phyloP scores from a whole-genome alignment of 306 rosid species.

The Senna siamea region DNA sequence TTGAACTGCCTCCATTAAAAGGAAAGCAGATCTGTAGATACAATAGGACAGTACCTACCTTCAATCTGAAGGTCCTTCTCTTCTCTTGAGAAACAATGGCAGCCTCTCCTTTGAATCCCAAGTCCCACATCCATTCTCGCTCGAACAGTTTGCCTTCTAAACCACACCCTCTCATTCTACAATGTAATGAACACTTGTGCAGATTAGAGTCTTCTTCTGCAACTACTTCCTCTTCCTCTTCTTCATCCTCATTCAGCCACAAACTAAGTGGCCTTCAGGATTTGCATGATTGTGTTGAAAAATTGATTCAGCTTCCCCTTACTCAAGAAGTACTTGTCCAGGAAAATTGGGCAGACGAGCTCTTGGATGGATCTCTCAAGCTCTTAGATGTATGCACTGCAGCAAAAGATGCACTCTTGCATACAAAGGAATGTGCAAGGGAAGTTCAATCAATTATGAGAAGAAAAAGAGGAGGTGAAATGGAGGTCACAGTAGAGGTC shows the following conservation, averaged over 20 bases:
- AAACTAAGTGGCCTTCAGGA: neutral
- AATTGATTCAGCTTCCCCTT: neutral
- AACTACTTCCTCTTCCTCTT: neutral
- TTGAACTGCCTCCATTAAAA: neutral
- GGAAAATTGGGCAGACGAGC: slow-evolving; percentile 52
- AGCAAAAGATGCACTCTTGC: slow-evolving; percentile 49
- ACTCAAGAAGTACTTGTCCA: slow-evolving; percentile 25
- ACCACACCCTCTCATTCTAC: slow-evolving; percentile 15
- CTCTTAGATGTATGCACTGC: slow-evolving; percentile 51
- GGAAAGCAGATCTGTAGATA: too few species aligned
- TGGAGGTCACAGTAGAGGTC: slow-evolving; percentile 47
- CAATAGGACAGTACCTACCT: too few species aligned
- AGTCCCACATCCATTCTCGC: neutral
- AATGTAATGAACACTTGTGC: slow-evolving; percentile 4
- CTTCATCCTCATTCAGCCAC: neutral
- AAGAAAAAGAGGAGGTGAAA: slow-evolving; percentile 54
- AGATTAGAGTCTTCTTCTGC: slow-evolving; percentile 7
- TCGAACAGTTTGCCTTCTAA: slow-evolving; percentile 29
- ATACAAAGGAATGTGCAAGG: slow-evolving; percentile 55
- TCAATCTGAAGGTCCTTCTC: neutral
- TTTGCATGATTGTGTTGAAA: slow-evolving; percentile 14
- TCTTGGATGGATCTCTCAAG: slow-evolving; percentile 56
- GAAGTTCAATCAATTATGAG: slow-evolving; percentile 57
- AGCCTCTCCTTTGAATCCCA: neutral
- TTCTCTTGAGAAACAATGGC: neutral